These are phyloP conservation scores for Paecilomyces sp. DNA, from an alignment of 2,329 filamentous ascomycete genomes.

Conservation along the genomic window DNA sequence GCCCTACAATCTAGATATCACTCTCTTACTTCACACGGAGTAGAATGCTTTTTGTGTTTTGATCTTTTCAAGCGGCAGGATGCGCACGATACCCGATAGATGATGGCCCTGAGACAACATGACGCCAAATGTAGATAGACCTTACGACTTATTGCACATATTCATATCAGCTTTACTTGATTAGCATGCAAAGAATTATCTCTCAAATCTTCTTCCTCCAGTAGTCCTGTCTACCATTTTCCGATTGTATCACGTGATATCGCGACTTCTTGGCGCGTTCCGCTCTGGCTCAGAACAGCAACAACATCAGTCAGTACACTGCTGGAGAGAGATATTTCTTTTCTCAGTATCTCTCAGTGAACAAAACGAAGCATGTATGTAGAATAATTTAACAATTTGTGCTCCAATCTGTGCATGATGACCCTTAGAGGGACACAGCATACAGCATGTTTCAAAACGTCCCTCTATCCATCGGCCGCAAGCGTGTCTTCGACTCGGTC, in stretches of 20 bases:
- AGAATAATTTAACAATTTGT: neutral
- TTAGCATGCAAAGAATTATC: neutral
- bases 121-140: neutral
- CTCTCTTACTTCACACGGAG: neutral
- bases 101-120: constrained; percentile 5
- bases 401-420: neutral
- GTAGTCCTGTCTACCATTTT: neutral
- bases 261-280: neutral
- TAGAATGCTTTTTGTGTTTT: neutral
- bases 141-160: neutral
- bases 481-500: constrained; percentile 38
- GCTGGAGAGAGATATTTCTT: neutral
- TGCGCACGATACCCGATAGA: neutral
- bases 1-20: neutral
- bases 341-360: neutral
- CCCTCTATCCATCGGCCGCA: constrained; percentile 21
- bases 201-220: neutral
- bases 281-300: neutral
- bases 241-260: neutral
- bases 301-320: neutral
- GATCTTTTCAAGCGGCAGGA: neutral
- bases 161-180: neutral
- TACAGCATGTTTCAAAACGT: constrained; percentile 18
- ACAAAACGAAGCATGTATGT: neutral
- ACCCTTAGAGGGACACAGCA: neutral